Base-by-base conservation (phyloP, 129 eudicot species). In the Artemisia annua region DNA sequence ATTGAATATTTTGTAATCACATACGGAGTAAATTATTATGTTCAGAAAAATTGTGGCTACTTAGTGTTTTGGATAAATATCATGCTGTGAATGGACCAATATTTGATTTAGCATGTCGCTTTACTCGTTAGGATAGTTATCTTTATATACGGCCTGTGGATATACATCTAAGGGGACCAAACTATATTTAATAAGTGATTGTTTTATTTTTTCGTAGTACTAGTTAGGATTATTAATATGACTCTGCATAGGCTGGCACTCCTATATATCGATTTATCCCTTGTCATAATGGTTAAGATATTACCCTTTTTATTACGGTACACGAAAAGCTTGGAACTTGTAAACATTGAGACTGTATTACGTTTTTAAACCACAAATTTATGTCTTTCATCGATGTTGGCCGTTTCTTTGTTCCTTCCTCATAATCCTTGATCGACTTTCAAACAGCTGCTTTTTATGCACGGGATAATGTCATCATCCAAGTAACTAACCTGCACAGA, bases 121-220 rank as follows among this genome's bases (percentile, higher is more conserved):
- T 60, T n/a, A 59, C 24, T 72, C 18, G 56, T 49, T 61, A 61
- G 77, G 50, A 61, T 54, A 5, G 14, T 30, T 35, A 11, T 18
- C 56, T 11, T 35, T 54, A 4, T 22, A 2, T 22, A 70, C 17
- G 64, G 53, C 48, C 53, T 17, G 63, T 32, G 19, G 39, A 70
- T 18, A 12, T 3, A 54, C 74, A 54, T 18, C 5, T 7, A 53
- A 53, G 59, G 50, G 64, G 64, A 54, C 55, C 28, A 18, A 70
- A 70, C 49, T 11, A 50, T 17, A n/a, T n/a, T n/a, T n/a, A n/a
- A n/a, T n/a, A 65, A 13, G 11, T 44, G 70, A 16, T 46, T 32
- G 48, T 44, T 30, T 39, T 7, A 39, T 39, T 7, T 7, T 39
- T 39, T 39, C 11, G 0, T 7, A 39, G 11, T 7, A 30, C 8